Conservation (phyloP, 2,329 filamentous ascomycete species). For the Magnaporthiopsis incrustans region DNA sequence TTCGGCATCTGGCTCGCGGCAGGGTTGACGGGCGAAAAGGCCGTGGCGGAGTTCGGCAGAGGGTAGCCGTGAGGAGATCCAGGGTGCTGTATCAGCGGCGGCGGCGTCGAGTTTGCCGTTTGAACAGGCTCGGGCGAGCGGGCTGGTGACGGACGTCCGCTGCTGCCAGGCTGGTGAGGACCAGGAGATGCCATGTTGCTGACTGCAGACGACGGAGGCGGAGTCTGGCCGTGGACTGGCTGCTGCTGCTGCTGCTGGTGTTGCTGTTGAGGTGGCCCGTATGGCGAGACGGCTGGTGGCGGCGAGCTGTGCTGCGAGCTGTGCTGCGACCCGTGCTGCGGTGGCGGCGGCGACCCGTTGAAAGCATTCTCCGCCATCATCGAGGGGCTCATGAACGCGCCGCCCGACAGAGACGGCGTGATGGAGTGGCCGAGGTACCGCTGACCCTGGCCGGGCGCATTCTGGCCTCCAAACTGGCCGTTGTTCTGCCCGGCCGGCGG, state of each 20-base stretch:
- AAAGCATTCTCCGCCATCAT: neutral
- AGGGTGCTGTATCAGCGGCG: constrained; percentile 13
- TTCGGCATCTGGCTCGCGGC: constrained; percentile 10
- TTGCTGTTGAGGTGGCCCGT: constrained; percentile 1
- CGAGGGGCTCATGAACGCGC: neutral
- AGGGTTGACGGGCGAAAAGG: constrained; percentile 16
- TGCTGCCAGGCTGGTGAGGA: neutral
- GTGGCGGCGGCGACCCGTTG: neutral
- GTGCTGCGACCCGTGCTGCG: neutral
- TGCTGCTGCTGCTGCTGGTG: neutral
- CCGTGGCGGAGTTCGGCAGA: constrained; percentile 11
- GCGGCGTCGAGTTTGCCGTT: neutral
- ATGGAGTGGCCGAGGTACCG: neutral
- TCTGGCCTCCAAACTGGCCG: neutral
- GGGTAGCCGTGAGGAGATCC: constrained; percentile 14
- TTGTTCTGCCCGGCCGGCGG: neutral
- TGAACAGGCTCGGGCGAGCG: constrained; percentile 3
- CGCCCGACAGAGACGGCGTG: neutral
- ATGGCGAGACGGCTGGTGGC: neutral
- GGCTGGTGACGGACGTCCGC: constrained; percentile 2
- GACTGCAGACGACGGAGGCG: constrained; percentile 2
- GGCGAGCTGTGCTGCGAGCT: neutral
- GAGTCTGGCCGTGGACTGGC: neutral
- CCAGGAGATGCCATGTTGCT: neutral
- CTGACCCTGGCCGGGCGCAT: constrained; percentile 1